These are phyloP conservation scores for Beauveria rudraprayagi DNA, from an alignment of 2,329 filamentous ascomycete species.

Conservation along the genomic window DNA sequence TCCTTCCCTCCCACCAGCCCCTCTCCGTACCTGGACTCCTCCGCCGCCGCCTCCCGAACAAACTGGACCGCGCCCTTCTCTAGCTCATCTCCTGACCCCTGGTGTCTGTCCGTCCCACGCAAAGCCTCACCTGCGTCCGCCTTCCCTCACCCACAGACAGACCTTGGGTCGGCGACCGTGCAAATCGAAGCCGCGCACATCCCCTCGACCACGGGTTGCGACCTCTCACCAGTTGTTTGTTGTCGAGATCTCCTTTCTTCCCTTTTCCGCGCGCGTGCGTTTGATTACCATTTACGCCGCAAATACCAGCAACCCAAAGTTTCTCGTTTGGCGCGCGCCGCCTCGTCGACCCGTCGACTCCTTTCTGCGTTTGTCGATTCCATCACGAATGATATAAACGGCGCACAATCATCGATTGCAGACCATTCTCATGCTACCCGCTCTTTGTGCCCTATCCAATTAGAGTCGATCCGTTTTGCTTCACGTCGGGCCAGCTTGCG, in stretches of 20 bases:
- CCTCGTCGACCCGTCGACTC: background rate
- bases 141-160: constrained; percentile 3
- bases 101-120: background rate
- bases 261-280: background rate
- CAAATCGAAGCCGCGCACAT: background rate
- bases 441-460: background rate
- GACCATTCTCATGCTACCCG: background rate
- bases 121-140: background rate
- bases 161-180: background rate
- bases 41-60: background rate
- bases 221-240: background rate
- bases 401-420: background rate
- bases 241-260: background rate
- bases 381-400: background rate
- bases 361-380: background rate
- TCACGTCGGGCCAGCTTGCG: background rate
- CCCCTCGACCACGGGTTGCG: background rate
- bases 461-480: background rate
- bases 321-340: background rate
- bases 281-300: background rate
- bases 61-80: background rate
- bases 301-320: background rate
- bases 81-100: constrained; percentile 3
- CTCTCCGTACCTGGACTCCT: background rate
- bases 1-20: background rate